phyloP scores from a whole-genome alignment of 176 grass and related monocot genomes.

The Juncus inflexus region DNA sequence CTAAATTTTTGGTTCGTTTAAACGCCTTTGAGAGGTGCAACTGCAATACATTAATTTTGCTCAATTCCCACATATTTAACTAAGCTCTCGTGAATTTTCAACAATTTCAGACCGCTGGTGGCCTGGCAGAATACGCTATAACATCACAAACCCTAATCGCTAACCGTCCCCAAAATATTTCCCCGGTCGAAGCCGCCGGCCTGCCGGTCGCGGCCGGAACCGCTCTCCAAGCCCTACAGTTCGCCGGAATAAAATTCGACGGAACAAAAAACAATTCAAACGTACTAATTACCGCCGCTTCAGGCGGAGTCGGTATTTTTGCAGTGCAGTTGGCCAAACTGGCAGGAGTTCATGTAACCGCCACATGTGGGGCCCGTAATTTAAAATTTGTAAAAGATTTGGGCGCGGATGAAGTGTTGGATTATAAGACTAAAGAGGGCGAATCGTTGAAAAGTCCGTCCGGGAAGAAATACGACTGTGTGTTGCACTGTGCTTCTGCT shows the following conservation, averaged over 20 bases:
- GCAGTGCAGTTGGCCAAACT: conserved; percentile 47
- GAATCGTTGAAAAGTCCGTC: conserved; percentile 24
- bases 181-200: conserved; percentile 28
- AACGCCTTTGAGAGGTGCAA: too few relatives aligned
- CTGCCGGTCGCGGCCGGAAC: conserved; percentile 32
- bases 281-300: conserved; percentile 40
- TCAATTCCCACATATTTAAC: neutral
- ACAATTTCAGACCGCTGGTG: conserved; percentile 30
- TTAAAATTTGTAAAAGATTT: conserved; percentile 29
- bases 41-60: too few relatives aligned
- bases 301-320: conserved; percentile 41
- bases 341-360: conserved; percentile 34
- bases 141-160: conserved; percentile 20
- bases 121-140: conserved; percentile 41
- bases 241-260: conserved; percentile 36
- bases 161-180: conserved; percentile 15
- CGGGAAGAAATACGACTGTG: conserved; percentile 41
- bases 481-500: conserved; percentile 38
- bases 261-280: conserved; percentile 20
- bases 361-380: conserved; percentile 49
- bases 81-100: neutral
- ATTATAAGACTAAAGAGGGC: conserved; percentile 40
- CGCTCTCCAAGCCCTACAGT: conserved; percentile 30
- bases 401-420: conserved; percentile 48
- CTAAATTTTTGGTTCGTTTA: neutral